A percentile compares a stretch with the other conserved stretches of the same genome.
Evolutionary conservation across 2,329 filamentous ascomycete species (phyloP).

Genomic region (Macrophomina tecta): DNA sequence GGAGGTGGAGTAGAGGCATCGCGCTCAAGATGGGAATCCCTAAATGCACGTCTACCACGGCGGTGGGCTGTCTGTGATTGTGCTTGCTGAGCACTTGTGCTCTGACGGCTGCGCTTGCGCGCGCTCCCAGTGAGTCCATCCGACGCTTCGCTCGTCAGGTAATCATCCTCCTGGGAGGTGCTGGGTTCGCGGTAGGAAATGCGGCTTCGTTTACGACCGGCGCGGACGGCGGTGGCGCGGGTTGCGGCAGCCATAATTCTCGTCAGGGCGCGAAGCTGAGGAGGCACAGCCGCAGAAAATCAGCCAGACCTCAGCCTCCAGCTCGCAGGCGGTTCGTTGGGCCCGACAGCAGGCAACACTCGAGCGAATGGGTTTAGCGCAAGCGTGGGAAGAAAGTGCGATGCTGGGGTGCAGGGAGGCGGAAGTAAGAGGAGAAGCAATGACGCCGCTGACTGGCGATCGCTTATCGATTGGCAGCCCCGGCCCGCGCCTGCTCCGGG

Average conservation of each 20-base stretch:
- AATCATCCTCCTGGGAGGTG: conserved; percentile 39
- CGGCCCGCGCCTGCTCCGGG: conserved; percentile 10
- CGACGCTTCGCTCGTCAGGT: conserved; percentile 4
- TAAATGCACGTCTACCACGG: conserved; percentile 35
- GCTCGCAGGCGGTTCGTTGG: neutral
- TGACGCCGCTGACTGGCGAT: conserved; percentile 12
- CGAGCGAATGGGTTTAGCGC: neutral
- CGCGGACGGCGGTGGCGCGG: conserved; percentile 20
- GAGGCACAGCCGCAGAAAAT: neutral
- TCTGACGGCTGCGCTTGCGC: conserved; percentile 22
- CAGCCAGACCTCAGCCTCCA: neutral
- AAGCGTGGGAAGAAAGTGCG: conserved; percentile 15
- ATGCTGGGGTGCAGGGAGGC: conserved; percentile 11
- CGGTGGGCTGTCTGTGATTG: neutral
- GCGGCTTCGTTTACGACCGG: conserved; percentile 44
- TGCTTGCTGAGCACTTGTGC: neutral
- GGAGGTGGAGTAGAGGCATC: neutral
- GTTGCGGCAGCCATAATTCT: conserved; percentile 21
- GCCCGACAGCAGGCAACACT: neutral
- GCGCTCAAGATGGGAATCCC: conserved; percentile 35
- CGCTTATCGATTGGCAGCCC: conserved; percentile 16
- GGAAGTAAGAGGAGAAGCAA: conserved; percentile 3
- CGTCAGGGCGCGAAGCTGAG: neutral
- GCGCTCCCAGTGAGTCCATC: neutral
- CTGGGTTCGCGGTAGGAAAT: conserved; percentile 47